Evolutionary conservation across 768 basidiomycete species (phyloP).

Genomic region (Megacollybia marginata): DNA sequence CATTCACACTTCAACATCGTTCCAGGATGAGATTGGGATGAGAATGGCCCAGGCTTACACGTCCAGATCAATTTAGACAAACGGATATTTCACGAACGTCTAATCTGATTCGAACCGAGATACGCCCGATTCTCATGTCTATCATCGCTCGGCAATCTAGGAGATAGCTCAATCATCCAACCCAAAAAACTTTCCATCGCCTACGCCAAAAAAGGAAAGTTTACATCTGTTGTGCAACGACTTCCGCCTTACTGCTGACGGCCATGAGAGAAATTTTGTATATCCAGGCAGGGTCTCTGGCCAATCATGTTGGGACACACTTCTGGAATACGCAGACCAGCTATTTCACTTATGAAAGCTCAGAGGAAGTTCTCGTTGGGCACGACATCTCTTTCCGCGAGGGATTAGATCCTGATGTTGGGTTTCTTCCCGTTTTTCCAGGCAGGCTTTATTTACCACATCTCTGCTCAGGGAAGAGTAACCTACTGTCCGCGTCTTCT

Average conservation of each 20-base stretch:
- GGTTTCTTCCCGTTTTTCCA: slow-evolving; percentile 8
- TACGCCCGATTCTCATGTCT: no score
- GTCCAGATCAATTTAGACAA: no score
- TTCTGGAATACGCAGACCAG: slow-evolving; percentile 79
- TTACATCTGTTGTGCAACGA: not conserved
- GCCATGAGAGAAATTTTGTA: slow-evolving; percentile 74
- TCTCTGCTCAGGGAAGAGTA: slow-evolving; percentile 31
- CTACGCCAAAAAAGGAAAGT: not conserved
- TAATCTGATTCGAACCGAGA: no score
- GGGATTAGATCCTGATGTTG: slow-evolving; percentile 41
- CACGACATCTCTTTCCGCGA: slow-evolving; percentile 63
- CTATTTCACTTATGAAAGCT: slow-evolving; percentile 49
- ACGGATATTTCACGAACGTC: no score
- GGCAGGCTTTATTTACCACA: not conserved
- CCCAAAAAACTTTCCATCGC: no score
- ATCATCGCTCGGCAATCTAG: no score
- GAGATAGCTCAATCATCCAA: no score
- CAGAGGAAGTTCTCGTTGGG: slow-evolving; percentile 35
- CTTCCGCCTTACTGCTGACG: not conserved
- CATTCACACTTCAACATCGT: no score
- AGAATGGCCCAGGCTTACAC: no score
- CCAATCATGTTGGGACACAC: slow-evolving; percentile 68
- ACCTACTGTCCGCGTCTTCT: slow-evolving; percentile 57
- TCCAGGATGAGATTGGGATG: no score
- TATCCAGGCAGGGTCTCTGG: slow-evolving; percentile 60